phyloP scores from a whole-genome alignment of 805 yeast genomes.

The Starmera quercuum region DNA sequence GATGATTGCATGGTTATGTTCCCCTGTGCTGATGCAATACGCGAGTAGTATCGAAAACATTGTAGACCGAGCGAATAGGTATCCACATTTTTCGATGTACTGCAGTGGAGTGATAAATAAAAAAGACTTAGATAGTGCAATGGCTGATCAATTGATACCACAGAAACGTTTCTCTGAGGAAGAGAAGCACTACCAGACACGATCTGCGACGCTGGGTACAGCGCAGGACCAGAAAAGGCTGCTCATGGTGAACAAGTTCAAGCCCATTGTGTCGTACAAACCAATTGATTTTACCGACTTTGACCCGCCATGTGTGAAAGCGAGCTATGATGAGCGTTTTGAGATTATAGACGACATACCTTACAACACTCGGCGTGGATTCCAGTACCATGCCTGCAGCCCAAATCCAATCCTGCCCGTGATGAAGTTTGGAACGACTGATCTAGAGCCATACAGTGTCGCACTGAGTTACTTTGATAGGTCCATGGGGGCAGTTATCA shows the following conservation, averaged over 20 bases:
- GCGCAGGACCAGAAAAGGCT: background rate
- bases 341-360: slow-evolving; percentile 70
- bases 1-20: too few relatives aligned
- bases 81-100: too few relatives aligned
- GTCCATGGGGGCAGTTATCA: slow-evolving; percentile 45
- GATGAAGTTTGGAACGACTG: slow-evolving; percentile 62
- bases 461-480: slow-evolving; percentile 63
- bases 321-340: slow-evolving; percentile 19
- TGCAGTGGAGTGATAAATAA: too few relatives aligned
- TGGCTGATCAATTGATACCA: slow-evolving; percentile 3
- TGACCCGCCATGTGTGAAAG: slow-evolving; percentile 3
- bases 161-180: slow-evolving; percentile 3
- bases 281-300: slow-evolving; percentile 14
- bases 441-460: slow-evolving; percentile 56
- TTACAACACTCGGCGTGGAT: slow-evolving; percentile 61
- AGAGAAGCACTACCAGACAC: slow-evolving; percentile 1
- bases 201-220: background rate
- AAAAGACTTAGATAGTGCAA: background rate
- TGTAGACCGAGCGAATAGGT: too few relatives aligned
- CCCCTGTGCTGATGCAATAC: too few relatives aligned
- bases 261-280: slow-evolving; percentile 16
- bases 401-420: slow-evolving; percentile 56
- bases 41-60: too few relatives aligned
- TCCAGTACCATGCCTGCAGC: slow-evolving; percentile 70
- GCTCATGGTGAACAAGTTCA: slow-evolving; percentile 12